Conservation (phyloP, 2,329 filamentous ascomycete genomes). For the Alternaria ethzedia region DNA sequence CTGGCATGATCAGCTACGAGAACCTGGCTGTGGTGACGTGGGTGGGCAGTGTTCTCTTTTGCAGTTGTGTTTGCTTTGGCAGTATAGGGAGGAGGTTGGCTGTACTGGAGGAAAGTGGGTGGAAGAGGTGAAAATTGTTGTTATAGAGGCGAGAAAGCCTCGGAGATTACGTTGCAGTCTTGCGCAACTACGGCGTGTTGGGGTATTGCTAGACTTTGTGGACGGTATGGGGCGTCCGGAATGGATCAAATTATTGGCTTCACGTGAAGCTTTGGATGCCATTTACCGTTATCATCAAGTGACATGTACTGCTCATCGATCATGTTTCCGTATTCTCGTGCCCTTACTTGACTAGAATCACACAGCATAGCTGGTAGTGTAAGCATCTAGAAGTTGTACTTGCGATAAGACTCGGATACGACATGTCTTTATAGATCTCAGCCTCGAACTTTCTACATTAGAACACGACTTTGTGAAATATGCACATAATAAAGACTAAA, state of each 20-base stretch:
- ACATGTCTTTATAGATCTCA: not conserved
- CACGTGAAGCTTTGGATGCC: not conserved
- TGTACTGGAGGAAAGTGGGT: slow-evolving; percentile 31
- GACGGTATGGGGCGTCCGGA: not conserved
- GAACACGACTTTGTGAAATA: not conserved
- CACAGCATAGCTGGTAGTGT: rapidly evolving
- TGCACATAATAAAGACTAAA: not conserved
- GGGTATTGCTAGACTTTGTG: not conserved
- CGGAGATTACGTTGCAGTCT: not conserved
- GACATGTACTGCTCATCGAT: not conserved
- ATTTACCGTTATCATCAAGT: not conserved
- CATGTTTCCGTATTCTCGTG: not conserved
- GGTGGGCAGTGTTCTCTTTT: slow-evolving; percentile 93
- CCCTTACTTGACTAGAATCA: not conserved
- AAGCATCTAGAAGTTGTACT: not conserved
- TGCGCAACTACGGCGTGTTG: not conserved
- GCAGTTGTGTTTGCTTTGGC: slow-evolving; percentile 93
- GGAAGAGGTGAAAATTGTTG: slow-evolving; percentile 8
- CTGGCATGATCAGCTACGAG: slow-evolving; percentile 66
- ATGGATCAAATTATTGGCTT: not conserved
- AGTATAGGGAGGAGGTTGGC: slow-evolving; percentile 87
- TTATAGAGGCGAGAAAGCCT: not conserved
- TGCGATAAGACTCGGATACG: not conserved
- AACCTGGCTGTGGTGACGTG: slow-evolving; percentile 78
- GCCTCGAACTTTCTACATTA: not conserved